phyloP scores from a whole-genome alignment of 1,284 basidiomycete genomes.

The Sphaerobolus stellatus region DNA sequence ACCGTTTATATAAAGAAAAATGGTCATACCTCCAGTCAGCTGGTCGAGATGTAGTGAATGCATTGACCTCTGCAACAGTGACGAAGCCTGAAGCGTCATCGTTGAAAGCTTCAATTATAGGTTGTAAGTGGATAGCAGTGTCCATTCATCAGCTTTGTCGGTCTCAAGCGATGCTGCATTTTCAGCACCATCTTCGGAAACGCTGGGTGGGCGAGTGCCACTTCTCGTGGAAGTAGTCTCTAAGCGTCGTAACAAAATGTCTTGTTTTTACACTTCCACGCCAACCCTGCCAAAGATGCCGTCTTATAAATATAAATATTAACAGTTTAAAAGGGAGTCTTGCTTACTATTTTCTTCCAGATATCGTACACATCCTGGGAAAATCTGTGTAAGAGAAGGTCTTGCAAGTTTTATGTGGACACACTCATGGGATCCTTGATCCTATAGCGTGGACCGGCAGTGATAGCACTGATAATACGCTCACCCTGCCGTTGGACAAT shows the following conservation, averaged over 20 bases:
- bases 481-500: conserved; percentile 27
- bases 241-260: conserved; percentile 2
- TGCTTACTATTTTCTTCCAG: background rate
- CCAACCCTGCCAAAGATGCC: background rate
- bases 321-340: background rate
- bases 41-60: conserved; percentile 27
- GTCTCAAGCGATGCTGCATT: background rate
- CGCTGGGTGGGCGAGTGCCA: no score
- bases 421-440: conserved; percentile 27
- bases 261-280: background rate
- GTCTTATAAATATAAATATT: no score
- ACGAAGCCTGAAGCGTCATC: conserved; percentile 33
- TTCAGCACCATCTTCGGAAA: background rate
- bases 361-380: background rate
- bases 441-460: conserved; percentile 30
- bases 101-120: conserved; percentile 31
- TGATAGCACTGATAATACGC: conserved; percentile 29
- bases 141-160: conserved; percentile 18
- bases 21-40: conserved; percentile 27
- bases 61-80: conserved; percentile 31
- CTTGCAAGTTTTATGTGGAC: background rate
- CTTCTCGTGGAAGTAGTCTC: background rate
- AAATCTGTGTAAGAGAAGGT: background rate
- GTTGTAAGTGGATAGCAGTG: conserved; percentile 20
- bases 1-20: background rate